Base-by-base conservation (phyloP, 352 stramenopile species). In the Phytophthora rubi region DNA sequence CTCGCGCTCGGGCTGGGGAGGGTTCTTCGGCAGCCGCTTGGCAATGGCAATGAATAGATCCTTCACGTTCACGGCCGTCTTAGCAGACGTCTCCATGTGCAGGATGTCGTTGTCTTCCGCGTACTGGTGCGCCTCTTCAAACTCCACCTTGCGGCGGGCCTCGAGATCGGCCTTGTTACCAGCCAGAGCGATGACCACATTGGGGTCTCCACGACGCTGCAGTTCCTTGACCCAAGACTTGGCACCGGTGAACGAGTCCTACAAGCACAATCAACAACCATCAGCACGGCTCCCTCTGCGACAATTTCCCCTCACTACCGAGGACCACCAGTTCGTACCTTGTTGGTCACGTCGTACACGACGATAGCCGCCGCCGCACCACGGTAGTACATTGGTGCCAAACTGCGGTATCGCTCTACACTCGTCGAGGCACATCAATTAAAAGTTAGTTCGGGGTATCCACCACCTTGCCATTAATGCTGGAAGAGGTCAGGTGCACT, bases 201-300 rank as follows among this genome's bases (percentile, higher is more conserved):
- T 98, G 5, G 97, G 97, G 80, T 99, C 98, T 45, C 98, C 98
- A 59, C 98, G 94, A 65, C 98, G 89, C 82, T 99, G 97, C 51
- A 99, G 84, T 78, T 99, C 98, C 80, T 99, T 99, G 37, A 99
- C 98, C 98, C 98, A 99, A 10, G 91, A 98, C 75, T 99, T 99
- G 47, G 98, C 98, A 8, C 98, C 98, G 18, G 93, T 98, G 69
- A 99, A 99, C 8, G 95, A 98, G 60, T 99, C 96, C 89, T 98
- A 64, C 51, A 16, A 44, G 61, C 18, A 35, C 21, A 39, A 53
- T 54, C 53, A 69, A 66, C 21, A 47, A 57, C 2, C 1, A 42
- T 68, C 33, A 72, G 52, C 21, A 57, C 42, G n/a, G 28, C 53
- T 48, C 23, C 28, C 28, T 15, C 15, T 71, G 45, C 28, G 15